Base-by-base conservation (phyloP, 2,329 filamentous ascomycete genomes). In the Colletotrichum sidae region DNA sequence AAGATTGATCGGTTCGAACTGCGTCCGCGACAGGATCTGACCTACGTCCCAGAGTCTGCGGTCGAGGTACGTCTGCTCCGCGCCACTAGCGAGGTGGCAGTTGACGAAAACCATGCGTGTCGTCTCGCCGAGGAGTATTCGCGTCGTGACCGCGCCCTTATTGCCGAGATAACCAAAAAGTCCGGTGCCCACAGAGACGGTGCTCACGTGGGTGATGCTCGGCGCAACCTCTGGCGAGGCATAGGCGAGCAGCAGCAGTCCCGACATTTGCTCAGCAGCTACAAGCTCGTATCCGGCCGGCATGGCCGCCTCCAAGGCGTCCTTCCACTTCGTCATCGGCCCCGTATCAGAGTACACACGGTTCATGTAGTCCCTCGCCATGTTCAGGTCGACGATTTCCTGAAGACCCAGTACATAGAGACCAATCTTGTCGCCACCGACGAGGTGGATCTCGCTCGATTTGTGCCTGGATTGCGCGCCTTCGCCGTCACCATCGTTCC, bases 161-260 rank as follows among this genome's bases (percentile, higher is more conserved):
- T 99, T 99, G 9, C 96, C 96, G 81, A 97, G 90, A 73, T 97
- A 97, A 0, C 95, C 95, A 78, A 96, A 87, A 47, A 98, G 78
- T 0, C 96, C 96, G 0, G 96, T 99, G 0, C 94, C 95, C 8
- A 98, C 90, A 62, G 88, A 91, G 5, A 89, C 89, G 2, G 91
- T 94, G 77, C 92, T 96, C 70, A 97, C 88, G 53, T 92, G 92
- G 67, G 89, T 92, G 71, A 98, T 87, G 2, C 90, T 91, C 0
- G 89, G 84, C 1, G 88, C 87, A 45, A 98, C 83, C 8, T 89
- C 86, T 0, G 94, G 90, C 0, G 94, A 92, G 2, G 93, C 94
- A 74, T 96, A 98, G 34, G 97, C 86, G 35, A 98, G 83, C 2
- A 97, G 82, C 45, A 97, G 82, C 25, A 99, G 79, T 0, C 96